A percentile compares a stretch with the other conserved stretches of the same genome.
These are phyloP conservation scores for Hypoxylon rubiginosum DNA, from an alignment of 2,329 filamentous ascomycete species.

Conservation along the genomic window DNA sequence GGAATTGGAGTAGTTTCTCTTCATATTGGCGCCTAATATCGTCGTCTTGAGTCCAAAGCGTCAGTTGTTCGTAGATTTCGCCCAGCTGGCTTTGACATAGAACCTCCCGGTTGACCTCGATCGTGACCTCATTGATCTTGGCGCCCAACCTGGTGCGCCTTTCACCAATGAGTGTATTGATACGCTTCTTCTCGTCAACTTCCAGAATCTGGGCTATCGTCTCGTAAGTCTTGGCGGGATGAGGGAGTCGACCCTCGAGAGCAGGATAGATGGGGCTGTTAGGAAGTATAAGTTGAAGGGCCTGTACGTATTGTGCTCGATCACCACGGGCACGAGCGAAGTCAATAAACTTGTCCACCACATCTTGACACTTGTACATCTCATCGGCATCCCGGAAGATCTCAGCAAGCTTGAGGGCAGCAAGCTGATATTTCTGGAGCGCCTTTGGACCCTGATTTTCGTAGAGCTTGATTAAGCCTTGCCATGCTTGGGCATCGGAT, in stretches of 20 bases:
- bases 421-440: constrained; percentile 79
- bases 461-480: constrained; percentile 88
- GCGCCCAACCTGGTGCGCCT: constrained; percentile 89
- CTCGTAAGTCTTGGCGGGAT: constrained; percentile 84
- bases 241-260: constrained; percentile 85
- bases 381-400: constrained; percentile 78
- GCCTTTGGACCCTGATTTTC: constrained; percentile 80
- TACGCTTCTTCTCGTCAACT: constrained; percentile 85
- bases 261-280: constrained; percentile 83
- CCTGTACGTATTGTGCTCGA: constrained; percentile 78
- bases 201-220: constrained; percentile 87
- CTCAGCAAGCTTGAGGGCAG: constrained; percentile 78
- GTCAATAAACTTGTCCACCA: constrained; percentile 83
- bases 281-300: constrained; percentile 82
- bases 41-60: constrained; percentile 92
- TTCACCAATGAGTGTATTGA: constrained; percentile 91
- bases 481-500: constrained; percentile 88
- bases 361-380: constrained; percentile 72
- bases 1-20: constrained; percentile 87
- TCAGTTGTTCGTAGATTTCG: constrained; percentile 82
- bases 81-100: constrained; percentile 82
- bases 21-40: constrained; percentile 86
- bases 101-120: constrained; percentile 89
- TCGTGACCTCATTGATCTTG: constrained; percentile 83
- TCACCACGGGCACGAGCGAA: constrained; percentile 81